Evolutionary conservation across 2,329 filamentous ascomycete species (phyloP), one percentile per base, ranked within the genome.

Genomic region (Teratosphaeria nubilosa): DNA sequence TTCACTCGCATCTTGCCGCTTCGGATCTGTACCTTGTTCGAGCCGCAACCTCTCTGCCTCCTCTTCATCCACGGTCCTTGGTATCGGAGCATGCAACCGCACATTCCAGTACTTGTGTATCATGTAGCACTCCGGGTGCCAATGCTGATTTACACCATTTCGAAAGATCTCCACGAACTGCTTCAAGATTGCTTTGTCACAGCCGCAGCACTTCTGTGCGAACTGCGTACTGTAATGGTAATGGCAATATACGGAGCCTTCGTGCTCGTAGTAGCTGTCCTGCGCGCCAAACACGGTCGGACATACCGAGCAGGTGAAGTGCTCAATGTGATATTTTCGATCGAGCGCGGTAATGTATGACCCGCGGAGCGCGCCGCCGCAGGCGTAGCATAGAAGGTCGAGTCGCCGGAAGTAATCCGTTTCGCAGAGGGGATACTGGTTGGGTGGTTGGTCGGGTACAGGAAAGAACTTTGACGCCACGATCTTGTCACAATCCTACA

Each of bases 101-200:
- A 99, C 94, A 71, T 97, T 99, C 94, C 94, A 99, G 75, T 97
- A 99, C 70, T 99, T 99, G 77, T 99, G 94, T 62, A 99, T 99
- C 94, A 99, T 99, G 75, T 99, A 99, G 74, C 94, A 99, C 75
- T 99, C 94, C 1, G 94, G 94, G 71, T 99, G 94, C 94, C 94
- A 99, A 72, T 99, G 94, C 70, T 99, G 94, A 70, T 97, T 96
- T 72, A 96, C 89, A 1, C 92, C 92, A 73, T 97, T 97, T 66
- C 94, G 87, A 75, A 91, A 99, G 61, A 99, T 97, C 74, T 99
- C 94, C 61, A 99, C 94, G 72, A 99, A 99, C 73, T 99, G 94
- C 77, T 99, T 99, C 51, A 99, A 79, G 63, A 99, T 99, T 56
- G 94, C 90, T 2, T 92, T 96, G 69, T 96, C 91, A 69, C 94